A percentile compares a stretch with the other conserved stretches of the same genome.
Evolutionary conservation across 169 alveolate species (phyloP).

Genomic region (Neospora caninum): DNA sequence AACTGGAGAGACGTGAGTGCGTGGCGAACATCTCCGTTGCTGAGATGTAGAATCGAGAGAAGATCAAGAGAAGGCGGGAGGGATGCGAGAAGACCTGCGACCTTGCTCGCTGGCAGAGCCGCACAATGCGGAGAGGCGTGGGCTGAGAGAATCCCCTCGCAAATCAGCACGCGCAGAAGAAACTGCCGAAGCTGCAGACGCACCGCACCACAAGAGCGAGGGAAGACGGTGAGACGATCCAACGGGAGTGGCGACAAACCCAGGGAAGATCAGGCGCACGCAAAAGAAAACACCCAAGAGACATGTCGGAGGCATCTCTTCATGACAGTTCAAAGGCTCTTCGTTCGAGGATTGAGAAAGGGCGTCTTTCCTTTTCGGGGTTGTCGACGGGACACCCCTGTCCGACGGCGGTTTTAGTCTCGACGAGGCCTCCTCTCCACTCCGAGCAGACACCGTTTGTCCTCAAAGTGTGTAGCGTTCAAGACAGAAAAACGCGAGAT

Average conservation of each 20-base stretch:
- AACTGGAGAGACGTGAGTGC: slow-evolving; percentile 23
- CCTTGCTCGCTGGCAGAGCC: not conserved
- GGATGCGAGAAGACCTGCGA: not conserved
- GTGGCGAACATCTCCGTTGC: slow-evolving; percentile 14
- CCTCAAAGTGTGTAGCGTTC: too few relatives aligned
- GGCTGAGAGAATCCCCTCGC: not conserved
- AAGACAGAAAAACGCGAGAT: too few relatives aligned
- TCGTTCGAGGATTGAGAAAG: not conserved
- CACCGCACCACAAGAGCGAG: not conserved
- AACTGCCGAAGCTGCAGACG: slow-evolving; percentile 8
- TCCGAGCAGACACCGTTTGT: too few relatives aligned
- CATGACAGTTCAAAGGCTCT: too few relatives aligned
- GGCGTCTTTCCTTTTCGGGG: not conserved
- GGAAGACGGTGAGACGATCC: not conserved
- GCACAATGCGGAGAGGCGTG: not conserved
- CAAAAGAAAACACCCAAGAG: not conserved
- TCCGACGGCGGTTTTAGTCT: too few relatives aligned
- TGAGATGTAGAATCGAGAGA: not conserved
- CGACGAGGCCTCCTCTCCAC: too few relatives aligned
- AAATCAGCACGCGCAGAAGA: not conserved
- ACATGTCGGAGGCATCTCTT: not conserved
- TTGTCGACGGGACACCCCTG: too few relatives aligned
- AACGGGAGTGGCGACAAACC: not conserved
- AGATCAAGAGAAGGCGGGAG: slow-evolving; percentile 22
- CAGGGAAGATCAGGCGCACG: not conserved